Base-by-base conservation (phyloP, 2,329 filamentous ascomycete genomes). In the Falciphora oryzae region DNA sequence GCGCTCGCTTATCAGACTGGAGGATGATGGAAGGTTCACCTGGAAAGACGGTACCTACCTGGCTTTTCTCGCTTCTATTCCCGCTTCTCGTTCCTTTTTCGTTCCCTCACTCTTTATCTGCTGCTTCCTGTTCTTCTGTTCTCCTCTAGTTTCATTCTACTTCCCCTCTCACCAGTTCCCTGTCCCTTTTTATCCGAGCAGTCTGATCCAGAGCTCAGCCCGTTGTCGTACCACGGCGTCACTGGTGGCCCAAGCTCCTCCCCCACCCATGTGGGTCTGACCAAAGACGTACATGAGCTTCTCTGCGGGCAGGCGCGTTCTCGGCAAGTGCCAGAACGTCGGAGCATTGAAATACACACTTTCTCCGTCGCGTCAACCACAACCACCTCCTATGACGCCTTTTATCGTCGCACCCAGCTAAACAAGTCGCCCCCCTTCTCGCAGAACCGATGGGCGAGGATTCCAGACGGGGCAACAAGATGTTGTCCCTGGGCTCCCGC, bases 401-500 rank as follows among this genome's bases (percentile, higher is more conserved):
- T 53, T 25, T 25, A 25, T 53, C n/a, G 22, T 25, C n/a, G n/a
- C 44, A n/a, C 1, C 44, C 44, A 53, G 44, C 44, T 53, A 25
- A 53, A 53, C 44, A 25, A 22, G 4, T 2, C 22, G 10, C 2
- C 22, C 44, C 44, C n/a, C n/a, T n/a, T 53, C n/a, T 7, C 18
- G 44, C 44, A 53, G 44, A 53, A 53, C 44, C 44, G 44, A 53
- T 53, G 44, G 44, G 44, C 22, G 44, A 53, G 44, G 44, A 53
- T n/a, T 53, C 44, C 44, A 53, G 44, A 31, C 38, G 61, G 65
- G 69, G 69, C 65, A 66, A 70, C 27, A 71, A 70, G 69, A 65
- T 65, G 59, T 74, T 88, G 65, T 79, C 76, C 64, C 73, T 88
- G 65, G 85, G 85, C 72, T 77, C 81, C 70, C 82, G 85, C 77